Base-by-base conservation (phyloP, 1,284 basidiomycete genomes). In the Naganishia sp. region DNA sequence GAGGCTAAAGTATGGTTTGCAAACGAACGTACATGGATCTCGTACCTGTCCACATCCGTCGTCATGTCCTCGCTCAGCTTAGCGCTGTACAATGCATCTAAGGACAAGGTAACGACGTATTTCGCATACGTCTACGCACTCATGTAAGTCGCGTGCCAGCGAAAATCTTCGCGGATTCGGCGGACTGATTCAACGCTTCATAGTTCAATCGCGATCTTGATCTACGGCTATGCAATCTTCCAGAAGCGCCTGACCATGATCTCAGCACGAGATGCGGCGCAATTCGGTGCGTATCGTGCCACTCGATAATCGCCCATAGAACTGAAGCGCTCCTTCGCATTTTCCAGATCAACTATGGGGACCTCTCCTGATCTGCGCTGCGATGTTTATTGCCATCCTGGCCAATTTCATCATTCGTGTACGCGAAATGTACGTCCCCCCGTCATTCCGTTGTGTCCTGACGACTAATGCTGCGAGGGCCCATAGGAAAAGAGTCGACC, bases 1-100 rank as follows among this genome's bases (percentile, higher is more conserved):
- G 95, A 99, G 79, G 90, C 90, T 39, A 99, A 99, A 76, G 95
- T 99, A 49, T 99, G 95, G 90, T 97, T 99, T 81, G 94, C 96
- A 7, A 97, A 98, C 77, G 96, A 99, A 80, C 84, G 96, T 72
- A 99, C 94, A 2, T 96, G 91, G 90, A 85, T 96, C 57, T 86
- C 94, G 0, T 97, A 94, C 86, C 81, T 96, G 58, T 92, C 90
- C 71, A 88, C 91, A 62, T 86, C 90, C 4, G 82, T 98, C 50
- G 83, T 98, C 23, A 83, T 97, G 65, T 92, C 89, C 5, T 88
- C 92, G 0, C 86, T 99, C 47, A 84, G 94, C 0, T 82, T 95
- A 21, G 94, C 92, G 0, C 83, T 99, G 62, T 73, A 73, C 47
- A 76, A 72, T 64, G 78, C 71, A 57, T 73, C 74, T 3, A 84